Evolutionary conservation across 2,329 filamentous ascomycete species (phyloP).

Genomic region (Ilyonectria destructans): DNA sequence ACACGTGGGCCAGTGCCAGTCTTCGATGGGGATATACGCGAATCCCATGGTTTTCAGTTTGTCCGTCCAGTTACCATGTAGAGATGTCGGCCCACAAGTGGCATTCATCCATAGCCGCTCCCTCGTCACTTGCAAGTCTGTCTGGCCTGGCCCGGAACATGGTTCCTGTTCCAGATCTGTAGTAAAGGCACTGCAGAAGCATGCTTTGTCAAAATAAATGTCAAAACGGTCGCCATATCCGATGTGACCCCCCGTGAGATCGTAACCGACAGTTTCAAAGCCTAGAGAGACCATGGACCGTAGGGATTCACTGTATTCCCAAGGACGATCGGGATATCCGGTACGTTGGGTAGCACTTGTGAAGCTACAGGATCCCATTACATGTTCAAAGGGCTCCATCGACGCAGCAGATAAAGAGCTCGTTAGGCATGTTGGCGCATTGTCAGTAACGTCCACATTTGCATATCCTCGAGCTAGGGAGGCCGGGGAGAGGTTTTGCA

Average conservation of each 20-base stretch:
- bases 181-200: conserved; percentile 32
- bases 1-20: conserved; percentile 18
- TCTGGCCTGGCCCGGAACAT: not conserved
- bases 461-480: conserved; percentile 23
- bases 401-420: not conserved
- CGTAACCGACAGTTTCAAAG: conserved; percentile 33
- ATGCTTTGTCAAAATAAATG: conserved; percentile 35
- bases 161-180: conserved; percentile 16
- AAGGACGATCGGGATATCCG: conserved; percentile 36
- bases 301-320: conserved; percentile 27
- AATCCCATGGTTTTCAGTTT: conserved; percentile 4
- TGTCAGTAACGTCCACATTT: not conserved
- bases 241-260: conserved; percentile 3
- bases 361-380: conserved; percentile 33
- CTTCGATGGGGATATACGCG: conserved; percentile 5
- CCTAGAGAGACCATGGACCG: conserved; percentile 26
- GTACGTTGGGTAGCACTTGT: conserved; percentile 8
- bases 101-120: conserved; percentile 33
- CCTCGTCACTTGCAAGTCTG: not conserved
- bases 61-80: conserved; percentile 8
- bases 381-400: conserved; percentile 19
- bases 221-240: not conserved
- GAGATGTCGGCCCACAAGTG: conserved; percentile 26
- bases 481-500: conserved; percentile 15
- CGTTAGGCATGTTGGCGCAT: conserved; percentile 32